A percentile compares a stretch with the other conserved stretches of the same genome.
Evolutionary conservation across 2,329 filamentous ascomycete genomes (phyloP).

Genomic region (Dothiorella sarmentorum): DNA sequence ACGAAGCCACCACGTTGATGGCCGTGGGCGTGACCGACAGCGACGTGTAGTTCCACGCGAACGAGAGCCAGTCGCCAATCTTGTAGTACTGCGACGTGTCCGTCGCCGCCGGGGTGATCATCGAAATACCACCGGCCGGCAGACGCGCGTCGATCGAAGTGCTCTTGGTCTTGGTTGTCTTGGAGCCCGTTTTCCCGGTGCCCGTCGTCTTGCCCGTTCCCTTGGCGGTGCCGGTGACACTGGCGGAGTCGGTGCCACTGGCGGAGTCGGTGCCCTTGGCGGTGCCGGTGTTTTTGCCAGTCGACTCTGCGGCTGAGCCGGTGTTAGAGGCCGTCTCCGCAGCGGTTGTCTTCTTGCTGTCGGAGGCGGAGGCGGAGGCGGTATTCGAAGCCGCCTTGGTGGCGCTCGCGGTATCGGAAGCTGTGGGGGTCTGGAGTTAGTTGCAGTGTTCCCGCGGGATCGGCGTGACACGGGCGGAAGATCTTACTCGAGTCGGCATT

Average conservation of each 20-base stretch:
- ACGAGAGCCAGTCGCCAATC: slow-evolving; percentile 60
- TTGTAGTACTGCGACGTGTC: slow-evolving; percentile 59
- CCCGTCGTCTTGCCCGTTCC: background rate
- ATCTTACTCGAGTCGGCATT: slow-evolving; percentile 1
- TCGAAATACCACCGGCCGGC: slow-evolving; percentile 57
- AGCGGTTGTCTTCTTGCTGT: background rate
- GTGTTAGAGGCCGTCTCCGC: slow-evolving; percentile 8
- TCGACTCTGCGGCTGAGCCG: background rate
- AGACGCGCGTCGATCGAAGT: slow-evolving; percentile 50
- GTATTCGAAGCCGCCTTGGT: background rate
- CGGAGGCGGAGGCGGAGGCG: background rate
- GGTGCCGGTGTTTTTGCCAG: background rate
- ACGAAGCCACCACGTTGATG: slow-evolving; percentile 61
- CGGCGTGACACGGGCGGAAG: background rate
- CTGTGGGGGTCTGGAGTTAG: background rate
- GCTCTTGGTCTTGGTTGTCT: slow-evolving; percentile 17
- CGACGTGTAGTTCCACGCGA: slow-evolving; percentile 68
- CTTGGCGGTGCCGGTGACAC: slow-evolving; percentile 3
- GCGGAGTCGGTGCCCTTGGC: background rate
- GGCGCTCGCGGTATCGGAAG: background rate
- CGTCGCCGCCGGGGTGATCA: slow-evolving; percentile 56
- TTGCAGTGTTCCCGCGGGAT: background rate
- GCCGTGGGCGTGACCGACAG: slow-evolving; percentile 56
- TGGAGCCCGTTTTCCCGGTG: too few species aligned
- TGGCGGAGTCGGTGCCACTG: background rate